Conservation (phyloP, 73 alveolate genomes). For the Paramecium octaurelia region DNA sequence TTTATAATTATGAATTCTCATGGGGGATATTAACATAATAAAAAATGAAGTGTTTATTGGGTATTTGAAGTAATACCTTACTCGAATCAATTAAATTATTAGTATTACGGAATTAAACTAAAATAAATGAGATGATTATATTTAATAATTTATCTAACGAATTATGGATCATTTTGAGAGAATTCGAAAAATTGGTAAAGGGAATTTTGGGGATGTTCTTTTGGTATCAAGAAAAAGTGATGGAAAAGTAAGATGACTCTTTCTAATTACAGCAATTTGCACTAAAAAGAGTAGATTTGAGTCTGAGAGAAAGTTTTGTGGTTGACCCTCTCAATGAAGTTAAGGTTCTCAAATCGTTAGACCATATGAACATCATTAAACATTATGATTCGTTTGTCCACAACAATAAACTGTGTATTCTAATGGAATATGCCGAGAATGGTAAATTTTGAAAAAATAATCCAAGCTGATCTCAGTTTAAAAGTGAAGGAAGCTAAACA, state of each 20-base stretch:
- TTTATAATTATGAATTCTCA: neutral
- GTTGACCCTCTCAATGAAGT: slow-evolving; percentile 54
- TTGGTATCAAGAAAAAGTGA: slow-evolving; percentile 56
- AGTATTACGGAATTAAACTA: neutral
- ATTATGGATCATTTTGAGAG: slow-evolving; percentile 67
- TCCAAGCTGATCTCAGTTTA: slow-evolving; percentile 61
- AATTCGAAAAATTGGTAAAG: slow-evolving; percentile 69
- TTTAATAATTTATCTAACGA: slow-evolving; percentile 10
- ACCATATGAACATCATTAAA: slow-evolving; percentile 63
- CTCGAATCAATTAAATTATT: neutral
- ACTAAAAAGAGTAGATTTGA: slow-evolving; percentile 69
- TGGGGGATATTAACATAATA: neutral
- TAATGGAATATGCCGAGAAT: slow-evolving; percentile 72
- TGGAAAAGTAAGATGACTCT: slow-evolving; percentile 42
- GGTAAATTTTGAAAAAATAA: slow-evolving; percentile 42
- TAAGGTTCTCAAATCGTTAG: slow-evolving; percentile 62
- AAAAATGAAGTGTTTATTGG: neutral
- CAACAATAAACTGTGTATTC: slow-evolving; percentile 68
- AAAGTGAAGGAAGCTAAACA: slow-evolving; percentile 38
- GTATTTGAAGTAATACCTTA: neutral
- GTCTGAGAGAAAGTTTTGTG: slow-evolving; percentile 26
- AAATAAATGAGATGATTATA: neutral
- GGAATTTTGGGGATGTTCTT: slow-evolving; percentile 72
- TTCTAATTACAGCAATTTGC: slow-evolving; percentile 54
- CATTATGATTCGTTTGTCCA: slow-evolving; percentile 65